Percentiles rank a stretch among this genome's conserved stretches.
Conservation (phyloP, 1,284 basidiomycete species). For the Tylopilus orsonianus region DNA sequence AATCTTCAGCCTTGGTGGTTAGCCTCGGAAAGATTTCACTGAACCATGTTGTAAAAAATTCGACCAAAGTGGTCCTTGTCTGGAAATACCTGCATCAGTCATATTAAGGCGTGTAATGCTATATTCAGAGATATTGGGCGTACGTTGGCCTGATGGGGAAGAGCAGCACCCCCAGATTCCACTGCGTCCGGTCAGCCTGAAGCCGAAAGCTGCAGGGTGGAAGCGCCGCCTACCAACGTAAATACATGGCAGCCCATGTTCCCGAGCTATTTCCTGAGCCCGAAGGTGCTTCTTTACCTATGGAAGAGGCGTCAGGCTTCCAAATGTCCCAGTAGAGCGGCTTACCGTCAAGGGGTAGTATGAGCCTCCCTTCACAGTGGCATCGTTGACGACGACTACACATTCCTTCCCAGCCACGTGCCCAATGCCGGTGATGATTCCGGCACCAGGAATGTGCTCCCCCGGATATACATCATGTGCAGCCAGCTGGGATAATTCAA, state of each 20-base stretch:
- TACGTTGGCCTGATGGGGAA: conserved; percentile 92
- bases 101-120: conserved; percentile 13
- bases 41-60: conserved; percentile 96
- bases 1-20: conserved; percentile 13
- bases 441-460: conserved; percentile 83
- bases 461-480: conserved; percentile 85
- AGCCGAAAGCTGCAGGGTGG: background rate
- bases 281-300: conserved; percentile 94
- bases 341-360: conserved; percentile 89
- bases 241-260: conserved; percentile 88
- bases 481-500: conserved; percentile 86
- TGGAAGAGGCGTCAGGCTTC: conserved; percentile 3
- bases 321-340: background rate
- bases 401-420: conserved; percentile 82
- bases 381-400: conserved; percentile 90
- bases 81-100: conserved; percentile 60
- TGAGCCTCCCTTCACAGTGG: conserved; percentile 90
- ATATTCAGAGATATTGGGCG: background rate
- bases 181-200: conserved; percentile 46
- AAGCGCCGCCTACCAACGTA: conserved; percentile 77
- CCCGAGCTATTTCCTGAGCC: conserved; percentile 89
- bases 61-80: conserved; percentile 93
- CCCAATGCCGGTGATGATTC: conserved; percentile 88
- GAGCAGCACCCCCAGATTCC: conserved; percentile 90
- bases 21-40: conserved; percentile 13